Evolutionary conservation across 2,329 filamentous ascomycete genomes (phyloP).

Genomic region (Cadophora malorum): DNA sequence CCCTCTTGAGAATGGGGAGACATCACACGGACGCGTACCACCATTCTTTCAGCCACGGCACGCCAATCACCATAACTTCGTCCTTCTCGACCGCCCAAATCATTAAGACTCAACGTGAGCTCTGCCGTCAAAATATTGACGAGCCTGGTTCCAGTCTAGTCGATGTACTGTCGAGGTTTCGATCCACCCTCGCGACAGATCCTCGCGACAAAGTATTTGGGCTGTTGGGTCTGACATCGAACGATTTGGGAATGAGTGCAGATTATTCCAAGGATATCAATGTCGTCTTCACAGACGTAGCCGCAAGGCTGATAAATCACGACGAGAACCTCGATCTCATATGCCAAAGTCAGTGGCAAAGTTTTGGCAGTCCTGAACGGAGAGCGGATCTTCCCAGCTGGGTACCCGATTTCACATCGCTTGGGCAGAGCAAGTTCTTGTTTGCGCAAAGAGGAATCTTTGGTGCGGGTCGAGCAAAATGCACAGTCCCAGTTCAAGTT

Average conservation of each 20-base stretch:
- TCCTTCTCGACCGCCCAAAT: not conserved
- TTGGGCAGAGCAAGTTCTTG: not conserved
- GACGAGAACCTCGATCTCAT: conserved; percentile 1
- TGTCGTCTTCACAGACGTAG: conserved; percentile 17
- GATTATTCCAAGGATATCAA: conserved; percentile 3
- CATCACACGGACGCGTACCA: not conserved
- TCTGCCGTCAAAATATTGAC: not conserved
- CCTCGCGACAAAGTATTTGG: conserved; percentile 17
- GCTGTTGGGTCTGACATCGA: conserved; percentile 1
- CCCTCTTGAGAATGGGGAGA: not conserved
- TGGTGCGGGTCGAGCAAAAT: not conserved
- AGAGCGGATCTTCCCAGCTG: not conserved
- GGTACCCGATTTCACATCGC: conserved; percentile 5
- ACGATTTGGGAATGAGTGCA: not conserved
- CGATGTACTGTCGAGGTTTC: not conserved
- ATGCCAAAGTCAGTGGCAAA: conserved; percentile 13
- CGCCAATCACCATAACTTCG: not conserved
- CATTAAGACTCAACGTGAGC: conserved; percentile 2
- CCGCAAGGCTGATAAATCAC: not conserved
- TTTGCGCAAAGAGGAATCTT: conserved; percentile 12
- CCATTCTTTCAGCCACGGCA: not conserved
- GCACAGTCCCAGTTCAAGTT: not conserved
- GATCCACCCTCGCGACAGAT: not conserved
- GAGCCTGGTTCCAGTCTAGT: not conserved
- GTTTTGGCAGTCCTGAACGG: not conserved